Percentiles rank a stretch among this genome's conserved stretches.
phyloP scores from a whole-genome alignment of 495 filamentous ascomycete species.

The Filosporella fistucella region DNA sequence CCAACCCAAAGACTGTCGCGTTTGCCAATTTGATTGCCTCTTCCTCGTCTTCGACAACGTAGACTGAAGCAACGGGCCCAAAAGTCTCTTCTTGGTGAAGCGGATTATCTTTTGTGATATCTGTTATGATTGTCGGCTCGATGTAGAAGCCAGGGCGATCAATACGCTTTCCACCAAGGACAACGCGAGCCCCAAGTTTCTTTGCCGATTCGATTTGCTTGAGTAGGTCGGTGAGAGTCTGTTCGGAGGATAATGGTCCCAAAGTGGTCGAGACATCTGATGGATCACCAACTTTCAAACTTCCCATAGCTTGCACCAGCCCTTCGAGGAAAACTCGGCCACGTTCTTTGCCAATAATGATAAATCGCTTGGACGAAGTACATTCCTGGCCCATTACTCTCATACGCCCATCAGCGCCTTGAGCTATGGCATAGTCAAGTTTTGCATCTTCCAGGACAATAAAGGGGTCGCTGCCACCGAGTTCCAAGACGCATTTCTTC shows the following conservation, averaged over 20 bases:
- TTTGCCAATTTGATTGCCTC: slow-evolving; percentile 87
- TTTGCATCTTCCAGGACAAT: slow-evolving; percentile 83
- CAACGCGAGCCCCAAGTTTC: slow-evolving; percentile 75
- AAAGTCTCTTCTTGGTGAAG: slow-evolving; percentile 95
- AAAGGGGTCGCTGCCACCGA: slow-evolving; percentile 88
- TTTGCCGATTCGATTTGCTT: slow-evolving; percentile 77
- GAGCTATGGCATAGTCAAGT: slow-evolving; percentile 76
- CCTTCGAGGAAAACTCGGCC: slow-evolving; percentile 72
- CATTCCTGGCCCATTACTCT: slow-evolving; percentile 96
- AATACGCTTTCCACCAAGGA: slow-evolving; percentile 45
- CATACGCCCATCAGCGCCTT: slow-evolving; percentile 84
- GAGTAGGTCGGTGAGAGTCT: slow-evolving; percentile 63
- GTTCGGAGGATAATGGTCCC: slow-evolving; percentile 78
- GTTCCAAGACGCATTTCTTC: slow-evolving; percentile 80
- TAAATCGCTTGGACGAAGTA: slow-evolving; percentile 83
- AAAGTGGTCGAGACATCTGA: slow-evolving; percentile 69
- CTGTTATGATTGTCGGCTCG: slow-evolving; percentile 72
- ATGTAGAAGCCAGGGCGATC: slow-evolving; percentile 86
- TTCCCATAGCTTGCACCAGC: slow-evolving; percentile 68
- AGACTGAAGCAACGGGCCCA: slow-evolving; percentile 85
- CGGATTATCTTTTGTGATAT: slow-evolving; percentile 76
- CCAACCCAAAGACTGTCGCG: slow-evolving; percentile 86
- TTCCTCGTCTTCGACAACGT: slow-evolving; percentile 76
- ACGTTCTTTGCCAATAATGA: slow-evolving; percentile 80
- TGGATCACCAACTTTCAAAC: slow-evolving; percentile 83